These are phyloP conservation scores for Sporothrix luriei DNA, from an alignment of 2,329 filamentous ascomycete species.

Conservation along the genomic window DNA sequence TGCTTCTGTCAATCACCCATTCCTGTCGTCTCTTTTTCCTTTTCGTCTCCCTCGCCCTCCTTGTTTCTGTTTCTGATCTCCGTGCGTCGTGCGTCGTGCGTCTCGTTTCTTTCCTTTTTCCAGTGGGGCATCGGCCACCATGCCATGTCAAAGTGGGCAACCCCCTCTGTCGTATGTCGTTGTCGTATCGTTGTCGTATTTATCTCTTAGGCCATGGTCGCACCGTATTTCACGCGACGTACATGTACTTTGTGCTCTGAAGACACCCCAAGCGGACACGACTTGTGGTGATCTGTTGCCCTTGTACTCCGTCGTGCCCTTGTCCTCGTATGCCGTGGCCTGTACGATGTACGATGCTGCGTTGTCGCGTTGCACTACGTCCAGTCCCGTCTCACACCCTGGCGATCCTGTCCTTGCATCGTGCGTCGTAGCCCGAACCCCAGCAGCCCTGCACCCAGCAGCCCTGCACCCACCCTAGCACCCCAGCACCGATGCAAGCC, in stretches of 20 bases:
- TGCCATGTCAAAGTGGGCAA: not conserved
- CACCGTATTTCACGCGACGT: too few relatives aligned
- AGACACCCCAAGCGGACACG: too few relatives aligned
- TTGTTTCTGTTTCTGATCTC: slow-evolving; percentile 2
- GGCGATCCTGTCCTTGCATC: too few relatives aligned
- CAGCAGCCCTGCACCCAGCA: too few relatives aligned
- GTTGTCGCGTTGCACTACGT: slow-evolving; percentile 1
- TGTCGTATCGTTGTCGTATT: not conserved
- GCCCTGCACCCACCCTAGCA: too few relatives aligned
- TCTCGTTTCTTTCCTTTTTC: not conserved
- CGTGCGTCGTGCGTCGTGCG: not conserved
- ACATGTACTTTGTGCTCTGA: too few relatives aligned
- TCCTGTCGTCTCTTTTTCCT: not conserved
- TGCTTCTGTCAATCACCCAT: not conserved
- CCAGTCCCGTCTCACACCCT: not conserved
- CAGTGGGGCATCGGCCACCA: slow-evolving; percentile 1
- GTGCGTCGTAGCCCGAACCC: too few relatives aligned
- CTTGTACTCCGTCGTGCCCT: too few relatives aligned
- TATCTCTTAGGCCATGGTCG: too few relatives aligned
- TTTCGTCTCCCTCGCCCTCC: not conserved
- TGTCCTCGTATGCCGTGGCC: not conserved
- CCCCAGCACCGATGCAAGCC: not conserved
- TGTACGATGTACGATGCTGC: too few relatives aligned
- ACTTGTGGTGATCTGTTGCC: too few relatives aligned
- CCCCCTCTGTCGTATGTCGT: too few relatives aligned